These are phyloP conservation scores for Serendipita sp. DNA, from an alignment of 768 basidiomycete species.

Conservation along the genomic window DNA sequence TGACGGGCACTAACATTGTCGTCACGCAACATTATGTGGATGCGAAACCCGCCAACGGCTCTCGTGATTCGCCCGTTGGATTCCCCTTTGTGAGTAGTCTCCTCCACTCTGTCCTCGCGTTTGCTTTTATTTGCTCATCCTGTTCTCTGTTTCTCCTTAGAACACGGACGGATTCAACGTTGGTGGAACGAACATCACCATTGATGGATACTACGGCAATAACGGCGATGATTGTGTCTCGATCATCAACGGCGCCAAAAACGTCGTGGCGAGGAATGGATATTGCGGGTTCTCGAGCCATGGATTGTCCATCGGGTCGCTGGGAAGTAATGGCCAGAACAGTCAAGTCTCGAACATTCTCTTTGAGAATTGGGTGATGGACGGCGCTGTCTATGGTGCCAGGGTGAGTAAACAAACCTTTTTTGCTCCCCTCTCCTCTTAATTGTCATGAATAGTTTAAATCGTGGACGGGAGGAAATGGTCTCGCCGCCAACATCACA, in stretches of 20 bases:
- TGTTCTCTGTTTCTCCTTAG: slow-evolving; percentile 31
- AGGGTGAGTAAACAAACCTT: slow-evolving; percentile 17
- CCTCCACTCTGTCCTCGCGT: too few species aligned
- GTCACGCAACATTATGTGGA: slow-evolving; percentile 29
- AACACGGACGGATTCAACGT: slow-evolving; percentile 26
- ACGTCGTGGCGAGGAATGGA: slow-evolving; percentile 31
- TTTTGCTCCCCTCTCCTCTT: background rate
- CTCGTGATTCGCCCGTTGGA: slow-evolving; percentile 21
- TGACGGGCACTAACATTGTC: slow-evolving; percentile 24
- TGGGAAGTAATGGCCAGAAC: slow-evolving; percentile 27
- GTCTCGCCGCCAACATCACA: slow-evolving; percentile 32
- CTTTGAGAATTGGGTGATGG: slow-evolving; percentile 35
- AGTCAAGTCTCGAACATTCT: slow-evolving; percentile 30
- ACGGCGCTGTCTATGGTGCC: slow-evolving; percentile 34
- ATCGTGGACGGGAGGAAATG: slow-evolving; percentile 34
- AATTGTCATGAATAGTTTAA: slow-evolving; percentile 23
- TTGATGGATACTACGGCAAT: slow-evolving; percentile 24
- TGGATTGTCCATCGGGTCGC: slow-evolving; percentile 33
- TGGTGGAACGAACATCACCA: slow-evolving; percentile 17
- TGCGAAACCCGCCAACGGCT: slow-evolving; percentile 26
- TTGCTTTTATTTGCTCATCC: too few species aligned
- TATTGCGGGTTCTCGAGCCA: slow-evolving; percentile 34
- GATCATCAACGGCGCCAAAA: slow-evolving; percentile 29
- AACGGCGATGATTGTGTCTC: slow-evolving; percentile 38
- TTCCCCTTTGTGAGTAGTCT: slow-evolving; percentile 15